Conservation (phyloP, 768 basidiomycete genomes). For the Cubamyces sp. region DNA sequence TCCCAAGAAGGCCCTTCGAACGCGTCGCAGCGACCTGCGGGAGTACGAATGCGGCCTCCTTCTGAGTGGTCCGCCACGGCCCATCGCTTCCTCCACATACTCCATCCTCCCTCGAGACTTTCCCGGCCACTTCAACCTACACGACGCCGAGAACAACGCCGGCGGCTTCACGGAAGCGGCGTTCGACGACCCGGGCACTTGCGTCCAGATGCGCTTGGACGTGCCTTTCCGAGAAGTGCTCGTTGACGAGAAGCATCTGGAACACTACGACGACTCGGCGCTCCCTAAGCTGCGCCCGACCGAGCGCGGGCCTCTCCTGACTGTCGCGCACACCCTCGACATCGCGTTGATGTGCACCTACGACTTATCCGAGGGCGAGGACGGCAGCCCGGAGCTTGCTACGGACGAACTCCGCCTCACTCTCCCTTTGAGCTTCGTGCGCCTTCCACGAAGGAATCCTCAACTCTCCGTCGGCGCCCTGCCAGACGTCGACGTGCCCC, state of each 20-base stretch:
- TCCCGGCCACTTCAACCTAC: slow-evolving; percentile 50
- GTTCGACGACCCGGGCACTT: slow-evolving; percentile 38
- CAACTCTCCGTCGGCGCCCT: slow-evolving; percentile 11
- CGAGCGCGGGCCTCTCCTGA: slow-evolving; percentile 57
- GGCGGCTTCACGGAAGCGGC: slow-evolving; percentile 39
- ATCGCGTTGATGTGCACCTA: slow-evolving; percentile 63
- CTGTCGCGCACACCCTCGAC: slow-evolving; percentile 55
- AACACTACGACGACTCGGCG: slow-evolving; percentile 43
- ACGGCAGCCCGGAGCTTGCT: slow-evolving; percentile 14
- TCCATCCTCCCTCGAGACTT: slow-evolving; percentile 55
- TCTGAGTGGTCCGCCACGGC: slow-evolving; percentile 25
- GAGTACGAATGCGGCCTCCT: slow-evolving; percentile 53
- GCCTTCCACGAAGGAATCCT: slow-evolving; percentile 7
- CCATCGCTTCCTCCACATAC: slow-evolving; percentile 45
- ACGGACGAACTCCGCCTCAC: slow-evolving; percentile 29
- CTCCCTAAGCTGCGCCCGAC: slow-evolving; percentile 48
- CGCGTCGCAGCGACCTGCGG: slow-evolving; percentile 52
- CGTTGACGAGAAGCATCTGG: slow-evolving; percentile 18
- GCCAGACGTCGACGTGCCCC: slow-evolving; percentile 32
- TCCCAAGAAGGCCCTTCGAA: slow-evolving; percentile 59
- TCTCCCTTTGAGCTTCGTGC: slow-evolving; percentile 33
- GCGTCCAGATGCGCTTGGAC: slow-evolving; percentile 61
- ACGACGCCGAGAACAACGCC: slow-evolving; percentile 50
- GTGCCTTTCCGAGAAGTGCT: slow-evolving; percentile 50
- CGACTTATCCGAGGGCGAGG: slow-evolving; percentile 43